phyloP scores from a whole-genome alignment of 768 basidiomycete species.

The Collybia nuda region DNA sequence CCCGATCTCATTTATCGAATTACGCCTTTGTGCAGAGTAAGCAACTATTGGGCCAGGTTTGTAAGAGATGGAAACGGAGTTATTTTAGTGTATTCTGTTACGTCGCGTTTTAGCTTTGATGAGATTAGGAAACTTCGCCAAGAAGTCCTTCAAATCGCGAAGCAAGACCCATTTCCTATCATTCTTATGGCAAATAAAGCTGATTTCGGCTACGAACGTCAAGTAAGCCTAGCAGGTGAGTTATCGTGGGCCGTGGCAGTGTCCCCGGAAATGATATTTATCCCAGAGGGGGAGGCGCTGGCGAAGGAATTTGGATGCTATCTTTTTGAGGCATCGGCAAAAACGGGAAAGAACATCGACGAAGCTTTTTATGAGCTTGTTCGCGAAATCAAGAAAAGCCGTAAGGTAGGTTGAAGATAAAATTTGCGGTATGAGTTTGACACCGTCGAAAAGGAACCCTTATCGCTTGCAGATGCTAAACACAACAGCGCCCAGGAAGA shows the following conservation, averaged over 20 bases:
- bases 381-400: neutral
- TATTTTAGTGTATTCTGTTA: conserved; percentile 96
- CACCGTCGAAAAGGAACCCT: too few species aligned
- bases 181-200: conserved; percentile 98
- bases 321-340: neutral
- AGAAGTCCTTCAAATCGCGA: conserved; percentile 95
- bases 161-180: conserved; percentile 92
- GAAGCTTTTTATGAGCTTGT: neutral
- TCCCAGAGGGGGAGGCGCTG: neutral
- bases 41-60: too few species aligned
- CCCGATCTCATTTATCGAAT: too few species aligned
- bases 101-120: conserved; percentile 94
- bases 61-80: conserved; percentile 99
- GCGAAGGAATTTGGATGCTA: neutral
- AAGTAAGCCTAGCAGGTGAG: conserved; percentile 91
- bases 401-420: neutral
- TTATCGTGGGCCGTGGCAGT: too few species aligned
- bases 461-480: too few species aligned
- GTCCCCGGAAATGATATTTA: too few species aligned
- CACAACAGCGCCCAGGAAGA: too few species aligned
- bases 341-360: neutral
- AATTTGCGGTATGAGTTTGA: too few species aligned
- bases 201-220: conserved; percentile 93
- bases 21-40: too few species aligned
- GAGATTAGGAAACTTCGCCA: conserved; percentile 96